Percentiles rank a stretch among this genome's conserved stretches.
These are phyloP conservation scores for Starmerella scarabaei DNA, from an alignment of 805 yeast species.

Conservation along the genomic window DNA sequence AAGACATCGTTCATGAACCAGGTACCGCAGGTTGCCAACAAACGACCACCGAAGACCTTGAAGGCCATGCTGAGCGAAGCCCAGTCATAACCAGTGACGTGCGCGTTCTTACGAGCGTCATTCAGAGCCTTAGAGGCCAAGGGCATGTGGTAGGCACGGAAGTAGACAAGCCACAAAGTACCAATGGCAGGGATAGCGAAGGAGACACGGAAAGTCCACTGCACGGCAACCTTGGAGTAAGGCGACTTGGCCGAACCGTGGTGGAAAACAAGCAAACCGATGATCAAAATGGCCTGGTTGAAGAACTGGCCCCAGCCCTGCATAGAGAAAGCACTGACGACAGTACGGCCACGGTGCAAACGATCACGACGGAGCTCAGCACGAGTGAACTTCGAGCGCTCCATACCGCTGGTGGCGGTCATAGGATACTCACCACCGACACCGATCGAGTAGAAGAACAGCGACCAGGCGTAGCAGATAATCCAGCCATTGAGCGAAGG, in stretches of 20 bases:
- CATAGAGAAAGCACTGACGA: slow-evolving; percentile 27
- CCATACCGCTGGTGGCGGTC: slow-evolving; percentile 49
- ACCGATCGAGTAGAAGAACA: slow-evolving; percentile 40
- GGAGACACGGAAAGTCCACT: slow-evolving; percentile 30
- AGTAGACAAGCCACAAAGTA: slow-evolving; percentile 30
- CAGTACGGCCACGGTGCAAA: slow-evolving; percentile 31
- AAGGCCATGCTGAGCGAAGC: slow-evolving; percentile 23
- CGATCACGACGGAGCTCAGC: slow-evolving; percentile 27
- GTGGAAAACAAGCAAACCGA: slow-evolving; percentile 23
- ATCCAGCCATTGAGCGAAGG: slow-evolving; percentile 43
- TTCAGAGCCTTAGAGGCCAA: slow-evolving; percentile 25
- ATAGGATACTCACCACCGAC: slow-evolving; percentile 61
- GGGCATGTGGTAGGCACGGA: slow-evolving; percentile 30
- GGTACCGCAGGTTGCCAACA: slow-evolving; percentile 42
- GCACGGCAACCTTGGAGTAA: slow-evolving; percentile 28
- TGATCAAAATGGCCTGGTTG: slow-evolving; percentile 25
- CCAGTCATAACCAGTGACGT: slow-evolving; percentile 29
- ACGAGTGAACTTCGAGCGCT: slow-evolving; percentile 35
- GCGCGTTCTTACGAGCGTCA: slow-evolving; percentile 22
- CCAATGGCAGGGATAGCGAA: slow-evolving; percentile 31
- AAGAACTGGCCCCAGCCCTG: slow-evolving; percentile 28
- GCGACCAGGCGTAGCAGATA: slow-evolving; percentile 34
- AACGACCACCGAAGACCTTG: slow-evolving; percentile 26
- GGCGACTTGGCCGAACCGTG: slow-evolving; percentile 22
- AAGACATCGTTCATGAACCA: slow-evolving; percentile 58